phyloP scores from a whole-genome alignment of 495 filamentous ascomycete genomes.

The Saxophila tyrrhenica region DNA sequence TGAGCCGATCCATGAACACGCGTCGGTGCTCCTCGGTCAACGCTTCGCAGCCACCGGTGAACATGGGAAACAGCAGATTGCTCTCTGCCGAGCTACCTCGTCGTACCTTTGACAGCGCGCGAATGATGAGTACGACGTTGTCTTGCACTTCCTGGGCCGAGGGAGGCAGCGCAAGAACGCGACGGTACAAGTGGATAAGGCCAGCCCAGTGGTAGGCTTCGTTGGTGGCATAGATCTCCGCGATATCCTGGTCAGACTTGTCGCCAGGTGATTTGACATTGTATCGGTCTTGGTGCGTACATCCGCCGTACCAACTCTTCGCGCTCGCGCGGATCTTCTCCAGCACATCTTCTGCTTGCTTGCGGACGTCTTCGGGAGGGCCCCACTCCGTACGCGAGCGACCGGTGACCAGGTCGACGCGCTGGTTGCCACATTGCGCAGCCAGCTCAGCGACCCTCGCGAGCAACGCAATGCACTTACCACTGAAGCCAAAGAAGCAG shows the following conservation, averaged over 20 bases:
- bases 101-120: conserved; percentile 50
- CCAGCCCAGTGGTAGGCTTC: conserved; percentile 72
- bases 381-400: conserved; percentile 44
- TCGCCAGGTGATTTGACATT: conserved; percentile 35
- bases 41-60: conserved; percentile 73
- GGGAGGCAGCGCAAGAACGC: conserved; percentile 52
- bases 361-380: conserved; percentile 42
- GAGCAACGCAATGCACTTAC: conserved; percentile 50
- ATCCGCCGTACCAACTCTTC: conserved; percentile 30
- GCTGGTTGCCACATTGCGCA: conserved; percentile 54
- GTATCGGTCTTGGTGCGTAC: conserved; percentile 29
- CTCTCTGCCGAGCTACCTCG: conserved; percentile 60
- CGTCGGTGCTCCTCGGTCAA: conserved; percentile 41
- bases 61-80: conserved; percentile 71
- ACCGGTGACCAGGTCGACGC: conserved; percentile 47
- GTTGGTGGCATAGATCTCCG: conserved; percentile 68
- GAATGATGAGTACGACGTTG: conserved; percentile 52
- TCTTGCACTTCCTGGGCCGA: conserved; percentile 47
- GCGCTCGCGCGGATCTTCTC: conserved; percentile 39
- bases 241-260: conserved; percentile 23
- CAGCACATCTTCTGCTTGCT: conserved; percentile 45
- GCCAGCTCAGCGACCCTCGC: conserved; percentile 65
- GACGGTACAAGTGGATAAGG: conserved; percentile 62
- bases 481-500: conserved; percentile 61
- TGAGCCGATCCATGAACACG: conserved; percentile 56